Evolutionary conservation across 2,329 filamentous ascomycete genomes (phyloP).

Genomic region (Bipolaris gigantea): DNA sequence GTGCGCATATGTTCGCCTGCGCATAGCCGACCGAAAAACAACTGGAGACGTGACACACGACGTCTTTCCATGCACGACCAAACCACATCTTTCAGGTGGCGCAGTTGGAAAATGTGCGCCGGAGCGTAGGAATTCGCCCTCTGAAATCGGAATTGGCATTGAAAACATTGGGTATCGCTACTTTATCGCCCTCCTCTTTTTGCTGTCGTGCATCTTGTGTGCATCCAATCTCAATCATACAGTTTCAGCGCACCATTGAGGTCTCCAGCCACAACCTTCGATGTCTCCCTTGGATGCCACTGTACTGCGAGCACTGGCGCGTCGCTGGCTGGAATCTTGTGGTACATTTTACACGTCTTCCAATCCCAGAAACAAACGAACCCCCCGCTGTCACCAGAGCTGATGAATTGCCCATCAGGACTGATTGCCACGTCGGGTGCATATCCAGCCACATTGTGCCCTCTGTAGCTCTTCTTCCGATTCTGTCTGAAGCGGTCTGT

Average conservation of each 20-base stretch:
- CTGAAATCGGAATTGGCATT: neutral
- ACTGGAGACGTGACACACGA: neutral
- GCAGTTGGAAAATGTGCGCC: neutral
- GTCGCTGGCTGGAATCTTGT: constrained; percentile 87
- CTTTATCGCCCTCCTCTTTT: neutral
- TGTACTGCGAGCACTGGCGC: constrained; percentile 81
- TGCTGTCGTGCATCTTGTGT: neutral
- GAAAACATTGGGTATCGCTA: constrained; percentile 5
- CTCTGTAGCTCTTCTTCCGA: constrained; percentile 92
- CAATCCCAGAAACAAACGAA: constrained; percentile 98
- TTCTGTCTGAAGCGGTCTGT: constrained; percentile 97
- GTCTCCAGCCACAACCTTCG: constrained; percentile 88
- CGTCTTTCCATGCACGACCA: neutral
- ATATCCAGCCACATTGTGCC: constrained; percentile 94
- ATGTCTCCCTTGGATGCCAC: constrained; percentile 98
- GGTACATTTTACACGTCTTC: constrained; percentile 99
- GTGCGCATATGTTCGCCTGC: constrained; percentile 12
- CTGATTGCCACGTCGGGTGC: constrained; percentile 86
- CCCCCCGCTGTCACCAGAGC: constrained; percentile 82
- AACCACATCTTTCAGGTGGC: neutral
- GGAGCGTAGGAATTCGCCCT: neutral
- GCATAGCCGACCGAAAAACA: constrained; percentile 9
- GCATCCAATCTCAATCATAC: constrained; percentile 68
- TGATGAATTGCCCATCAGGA: constrained; percentile 89
- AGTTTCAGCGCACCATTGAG: constrained; percentile 86